Conservation (phyloP, 441 rosid species). For the Biscutella laevigata region DNA sequence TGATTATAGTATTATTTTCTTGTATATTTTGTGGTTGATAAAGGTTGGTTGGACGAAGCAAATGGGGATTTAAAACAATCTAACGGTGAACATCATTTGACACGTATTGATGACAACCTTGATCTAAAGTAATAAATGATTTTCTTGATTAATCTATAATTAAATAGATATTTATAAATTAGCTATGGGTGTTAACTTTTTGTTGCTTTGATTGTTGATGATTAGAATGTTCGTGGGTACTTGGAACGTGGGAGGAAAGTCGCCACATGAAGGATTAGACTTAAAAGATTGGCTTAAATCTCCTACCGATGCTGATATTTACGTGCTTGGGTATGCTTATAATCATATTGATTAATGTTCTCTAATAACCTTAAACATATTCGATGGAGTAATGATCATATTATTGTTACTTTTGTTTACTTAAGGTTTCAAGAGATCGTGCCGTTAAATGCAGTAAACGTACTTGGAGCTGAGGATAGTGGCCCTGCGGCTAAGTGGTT, state of each 20-base stretch:
- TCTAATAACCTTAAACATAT: background rate
- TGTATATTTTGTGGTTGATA: constrained; percentile 25
- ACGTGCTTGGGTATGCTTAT: constrained; percentile 70
- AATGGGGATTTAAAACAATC: constrained; percentile 32
- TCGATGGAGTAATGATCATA: background rate
- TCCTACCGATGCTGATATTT: constrained; percentile 64
- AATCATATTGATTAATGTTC: background rate
- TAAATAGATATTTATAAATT: background rate
- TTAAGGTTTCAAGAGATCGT: constrained; percentile 59
- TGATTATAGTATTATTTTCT: background rate
- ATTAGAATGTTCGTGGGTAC: constrained; percentile 91
- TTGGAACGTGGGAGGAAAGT: constrained; percentile 95
- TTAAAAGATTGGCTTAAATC: constrained; percentile 63
- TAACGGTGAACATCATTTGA: constrained; percentile 19
- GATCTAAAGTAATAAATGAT: constrained; percentile 43
- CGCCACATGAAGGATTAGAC: constrained; percentile 69
- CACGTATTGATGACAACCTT: constrained; percentile 26
- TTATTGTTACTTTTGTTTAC: background rate
- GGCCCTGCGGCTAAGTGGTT: constrained; percentile 59
- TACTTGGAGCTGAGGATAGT: constrained; percentile 50
- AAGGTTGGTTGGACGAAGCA: constrained; percentile 42
- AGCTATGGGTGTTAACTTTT: constrained; percentile 1
- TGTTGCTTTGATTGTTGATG: background rate
- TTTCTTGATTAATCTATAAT: background rate
- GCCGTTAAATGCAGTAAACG: constrained; percentile 62